A percentile compares a stretch with the other conserved stretches of the same genome.
Evolutionary conservation across 2,329 filamentous ascomycete species (phyloP).

Genomic region (Alternaria infectoria): DNA sequence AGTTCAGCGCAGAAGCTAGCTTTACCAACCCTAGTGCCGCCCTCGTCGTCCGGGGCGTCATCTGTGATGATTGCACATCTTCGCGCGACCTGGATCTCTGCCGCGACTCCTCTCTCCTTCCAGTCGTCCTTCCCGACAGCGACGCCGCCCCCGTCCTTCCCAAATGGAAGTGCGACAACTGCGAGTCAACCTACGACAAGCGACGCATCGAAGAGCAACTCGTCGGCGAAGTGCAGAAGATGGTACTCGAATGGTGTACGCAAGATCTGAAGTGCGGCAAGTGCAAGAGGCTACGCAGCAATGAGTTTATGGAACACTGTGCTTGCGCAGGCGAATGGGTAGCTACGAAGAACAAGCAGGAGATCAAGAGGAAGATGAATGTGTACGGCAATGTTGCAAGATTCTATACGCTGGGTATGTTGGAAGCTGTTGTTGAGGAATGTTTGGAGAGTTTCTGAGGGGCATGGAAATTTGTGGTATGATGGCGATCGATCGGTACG

Average conservation of each 20-base stretch:
- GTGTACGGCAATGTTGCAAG: conserved; percentile 77
- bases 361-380: conserved; percentile 67
- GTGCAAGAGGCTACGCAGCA: conserved; percentile 70
- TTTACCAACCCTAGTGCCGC: conserved; percentile 85
- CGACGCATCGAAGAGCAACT: conserved; percentile 83
- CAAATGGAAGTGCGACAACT: conserved; percentile 78
- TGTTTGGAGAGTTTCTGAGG: conserved; percentile 57
- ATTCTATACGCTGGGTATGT: conserved; percentile 82
- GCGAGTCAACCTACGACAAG: conserved; percentile 76
- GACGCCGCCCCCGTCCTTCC: conserved; percentile 60
- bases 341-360: conserved; percentile 70
- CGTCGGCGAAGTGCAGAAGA: conserved; percentile 75
- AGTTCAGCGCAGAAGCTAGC: conserved; percentile 86
- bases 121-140: conserved; percentile 49
- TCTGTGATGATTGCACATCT: conserved; percentile 90
- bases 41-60: conserved; percentile 75
- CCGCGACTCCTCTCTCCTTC: conserved; percentile 81
- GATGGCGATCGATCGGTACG: background rate
- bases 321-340: conserved; percentile 88
- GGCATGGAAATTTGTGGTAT: background rate
- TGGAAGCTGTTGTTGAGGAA: conserved; percentile 74
- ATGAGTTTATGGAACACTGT: conserved; percentile 97
- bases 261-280: conserved; percentile 91
- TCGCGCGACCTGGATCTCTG: conserved; percentile 90
- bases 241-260: conserved; percentile 80